A percentile compares a stretch with the other conserved stretches of the same genome.
These are phyloP conservation scores for Colletotrichum chrysophilum DNA, from an alignment of 2,329 filamentous ascomycete genomes.

Conservation along the genomic window DNA sequence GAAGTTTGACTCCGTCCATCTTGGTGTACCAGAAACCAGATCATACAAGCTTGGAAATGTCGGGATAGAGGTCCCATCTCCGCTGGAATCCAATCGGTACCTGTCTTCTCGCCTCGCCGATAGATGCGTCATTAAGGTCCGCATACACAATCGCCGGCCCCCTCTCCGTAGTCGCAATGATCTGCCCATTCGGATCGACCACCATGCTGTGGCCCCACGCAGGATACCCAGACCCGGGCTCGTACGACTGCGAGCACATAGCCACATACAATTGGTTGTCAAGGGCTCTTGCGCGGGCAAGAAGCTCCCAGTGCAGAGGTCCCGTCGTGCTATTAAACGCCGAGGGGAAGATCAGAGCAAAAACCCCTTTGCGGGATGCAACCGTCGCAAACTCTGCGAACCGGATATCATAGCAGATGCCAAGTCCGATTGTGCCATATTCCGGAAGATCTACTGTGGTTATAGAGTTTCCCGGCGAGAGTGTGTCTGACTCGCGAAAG, in stretches of 20 bases:
- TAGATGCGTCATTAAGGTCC: conserved; percentile 69
- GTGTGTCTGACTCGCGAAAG: conserved; percentile 89
- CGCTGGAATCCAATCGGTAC: conserved; percentile 87
- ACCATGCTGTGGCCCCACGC: conserved; percentile 93
- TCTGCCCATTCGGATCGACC: conserved; percentile 82
- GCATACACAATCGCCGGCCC: conserved; percentile 76
- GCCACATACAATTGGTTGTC: conserved; percentile 96
- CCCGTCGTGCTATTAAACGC: conserved; percentile 97
- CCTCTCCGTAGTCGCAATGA: conserved; percentile 80
- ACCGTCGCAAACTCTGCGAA: conserved; percentile 94
- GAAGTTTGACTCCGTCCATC: fast-evolving
- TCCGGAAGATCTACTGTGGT: conserved; percentile 86
- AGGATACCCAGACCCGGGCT: conserved; percentile 78
- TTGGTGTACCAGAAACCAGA: neutral
- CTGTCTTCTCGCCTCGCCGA: conserved; percentile 76
- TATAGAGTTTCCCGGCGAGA: conserved; percentile 83
- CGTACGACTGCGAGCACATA: conserved; percentile 87
- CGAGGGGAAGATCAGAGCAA: conserved; percentile 90
- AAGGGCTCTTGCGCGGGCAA: conserved; percentile 80
- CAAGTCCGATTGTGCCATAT: conserved; percentile 85
- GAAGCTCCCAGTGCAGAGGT: conserved; percentile 86
- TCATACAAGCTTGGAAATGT: conserved; percentile 66
- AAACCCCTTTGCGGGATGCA: conserved; percentile 84
- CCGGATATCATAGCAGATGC: conserved; percentile 97
- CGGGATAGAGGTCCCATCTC: conserved; percentile 93